A percentile compares a stretch with the other conserved stretches of the same genome.
phyloP scores from a whole-genome alignment of 305 asterid species.

The Rubia tinctorum region DNA sequence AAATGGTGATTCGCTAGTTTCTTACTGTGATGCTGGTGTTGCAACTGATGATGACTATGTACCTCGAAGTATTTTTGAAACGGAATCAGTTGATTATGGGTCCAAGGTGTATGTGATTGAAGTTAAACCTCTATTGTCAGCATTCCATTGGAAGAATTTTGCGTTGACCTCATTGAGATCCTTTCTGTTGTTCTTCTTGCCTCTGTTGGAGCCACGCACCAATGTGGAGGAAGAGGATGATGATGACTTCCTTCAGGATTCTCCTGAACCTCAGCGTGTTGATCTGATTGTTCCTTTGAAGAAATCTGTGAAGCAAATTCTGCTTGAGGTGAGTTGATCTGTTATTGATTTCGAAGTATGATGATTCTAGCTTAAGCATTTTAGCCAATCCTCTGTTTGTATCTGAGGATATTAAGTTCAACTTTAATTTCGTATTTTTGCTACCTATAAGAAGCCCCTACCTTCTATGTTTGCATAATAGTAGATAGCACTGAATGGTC shows the following conservation, averaged over 20 bases:
- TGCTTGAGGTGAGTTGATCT: conserved; percentile 59
- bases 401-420: background rate
- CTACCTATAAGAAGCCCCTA: too few species aligned
- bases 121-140: conserved; percentile 75
- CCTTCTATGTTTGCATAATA: background rate
- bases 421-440: background rate
- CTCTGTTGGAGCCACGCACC: conserved; percentile 73
- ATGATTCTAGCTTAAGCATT: background rate
- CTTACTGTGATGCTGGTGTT: conserved; percentile 70
- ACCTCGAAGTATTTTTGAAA: conserved; percentile 35
- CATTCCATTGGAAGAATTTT: conserved; percentile 76
- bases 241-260: conserved; percentile 62
- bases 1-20: conserved; percentile 35
- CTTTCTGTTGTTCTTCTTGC: conserved; percentile 75
- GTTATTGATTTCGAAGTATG: background rate
- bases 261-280: conserved; percentile 37
- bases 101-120: conserved; percentile 64
- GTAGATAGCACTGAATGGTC: background rate
- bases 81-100: conserved; percentile 35
- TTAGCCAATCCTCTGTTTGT: background rate
- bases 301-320: conserved; percentile 82
- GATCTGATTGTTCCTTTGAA: conserved; percentile 78
- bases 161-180: conserved; percentile 73
- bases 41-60: conserved; percentile 46
- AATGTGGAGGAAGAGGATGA: conserved; percentile 67